Conservation (phyloP, 208 protist species). For the Angomonas deanei region DNA sequence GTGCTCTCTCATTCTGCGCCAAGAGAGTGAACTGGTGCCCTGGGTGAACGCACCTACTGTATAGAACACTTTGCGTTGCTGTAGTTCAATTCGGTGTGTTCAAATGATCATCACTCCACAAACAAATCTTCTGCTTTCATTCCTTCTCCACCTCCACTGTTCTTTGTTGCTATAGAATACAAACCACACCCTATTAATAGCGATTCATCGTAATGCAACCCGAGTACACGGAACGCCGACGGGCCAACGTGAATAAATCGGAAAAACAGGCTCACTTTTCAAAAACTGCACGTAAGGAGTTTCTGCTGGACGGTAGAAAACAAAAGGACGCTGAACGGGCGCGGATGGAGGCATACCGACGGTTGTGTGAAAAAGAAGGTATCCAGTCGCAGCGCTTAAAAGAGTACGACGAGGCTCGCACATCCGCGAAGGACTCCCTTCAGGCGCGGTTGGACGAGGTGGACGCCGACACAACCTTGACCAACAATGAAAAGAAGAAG, state of each 20-base stretch:
- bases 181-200: no score
- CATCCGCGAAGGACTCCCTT: conserved; percentile 31
- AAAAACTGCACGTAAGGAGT: conserved; percentile 50
- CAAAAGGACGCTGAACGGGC: conserved; percentile 72
- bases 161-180: neutral
- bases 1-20: neutral
- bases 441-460: conserved; percentile 51
- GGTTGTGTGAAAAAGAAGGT: conserved; percentile 75
- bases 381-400: conserved; percentile 74
- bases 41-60: neutral
- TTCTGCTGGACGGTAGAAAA: conserved; percentile 55
- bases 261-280: conserved; percentile 73
- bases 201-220: neutral
- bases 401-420: conserved; percentile 65
- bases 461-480: conserved; percentile 82
- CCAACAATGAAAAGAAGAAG: conserved; percentile 82
- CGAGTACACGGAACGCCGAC: conserved; percentile 21
- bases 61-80: neutral
- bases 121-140: no score
- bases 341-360: conserved; percentile 86
- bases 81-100: neutral
- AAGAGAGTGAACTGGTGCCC: conserved; percentile 14
- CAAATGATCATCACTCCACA: no score
- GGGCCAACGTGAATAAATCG: conserved; percentile 54
- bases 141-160: neutral